These are phyloP conservation scores for Helichrysum umbraculigerum DNA, from an alignment of 129 eudicot species.

Conservation along the genomic window DNA sequence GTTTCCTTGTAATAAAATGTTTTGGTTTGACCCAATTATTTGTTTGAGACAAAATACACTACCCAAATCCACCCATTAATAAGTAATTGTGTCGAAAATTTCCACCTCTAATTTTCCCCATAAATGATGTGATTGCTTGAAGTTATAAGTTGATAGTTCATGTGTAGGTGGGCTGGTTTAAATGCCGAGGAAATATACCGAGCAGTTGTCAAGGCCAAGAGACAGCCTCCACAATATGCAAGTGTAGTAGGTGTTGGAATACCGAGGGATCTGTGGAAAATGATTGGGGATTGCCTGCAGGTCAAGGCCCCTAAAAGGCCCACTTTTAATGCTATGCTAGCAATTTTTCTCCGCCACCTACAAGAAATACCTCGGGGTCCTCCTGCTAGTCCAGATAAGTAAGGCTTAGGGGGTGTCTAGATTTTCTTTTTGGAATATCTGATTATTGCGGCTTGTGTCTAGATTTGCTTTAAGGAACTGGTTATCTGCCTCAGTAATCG, in stretches of 20 bases:
- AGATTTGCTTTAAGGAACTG: background rate
- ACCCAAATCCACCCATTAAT: background rate
- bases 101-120: background rate
- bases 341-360: constrained; percentile 81
- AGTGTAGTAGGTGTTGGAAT: constrained; percentile 99
- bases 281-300: constrained; percentile 98
- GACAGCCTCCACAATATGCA: constrained; percentile 95
- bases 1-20: background rate
- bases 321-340: constrained; percentile 85
- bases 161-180: constrained; percentile 92
- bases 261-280: constrained; percentile 95
- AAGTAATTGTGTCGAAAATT: background rate
- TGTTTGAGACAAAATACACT: background rate
- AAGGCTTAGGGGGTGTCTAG: constrained; percentile 29
- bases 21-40: background rate
- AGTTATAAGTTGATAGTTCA: constrained; percentile 15
- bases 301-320: constrained; percentile 87
- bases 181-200: constrained; percentile 91
- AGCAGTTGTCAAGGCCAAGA: constrained; percentile 66
- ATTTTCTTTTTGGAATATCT: background rate
- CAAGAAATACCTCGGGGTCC: constrained; percentile 95
- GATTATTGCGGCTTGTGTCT: background rate
- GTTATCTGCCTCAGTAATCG: constrained; percentile 2
- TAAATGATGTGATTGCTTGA: constrained; percentile 4
- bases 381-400: constrained; percentile 93